phyloP scores from a whole-genome alignment of 2,329 filamentous ascomycete genomes.

The Penicillium palitans region DNA sequence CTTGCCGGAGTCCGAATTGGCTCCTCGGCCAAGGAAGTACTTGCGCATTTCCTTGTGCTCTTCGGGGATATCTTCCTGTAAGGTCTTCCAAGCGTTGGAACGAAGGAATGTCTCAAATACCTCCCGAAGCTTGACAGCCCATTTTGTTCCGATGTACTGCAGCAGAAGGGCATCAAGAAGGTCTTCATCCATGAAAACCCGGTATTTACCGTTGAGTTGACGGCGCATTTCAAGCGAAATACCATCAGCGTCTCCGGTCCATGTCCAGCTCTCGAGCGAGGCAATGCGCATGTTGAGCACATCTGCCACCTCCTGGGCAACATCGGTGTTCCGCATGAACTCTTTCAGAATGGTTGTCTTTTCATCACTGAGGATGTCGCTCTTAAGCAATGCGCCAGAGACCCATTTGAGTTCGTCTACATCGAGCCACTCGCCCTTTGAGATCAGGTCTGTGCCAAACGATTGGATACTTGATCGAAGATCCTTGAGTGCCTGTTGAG shows the following conservation, averaged over 20 bases:
- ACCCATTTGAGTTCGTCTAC: conserved; percentile 45
- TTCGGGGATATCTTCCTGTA: conserved; percentile 36
- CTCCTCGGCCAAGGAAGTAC: conserved; percentile 43
- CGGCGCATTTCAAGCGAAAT: conserved; percentile 53
- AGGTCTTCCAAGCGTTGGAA: conserved; percentile 45
- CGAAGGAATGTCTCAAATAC: conserved; percentile 41
- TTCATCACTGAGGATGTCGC: conserved; percentile 54
- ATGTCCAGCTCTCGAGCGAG: conserved; percentile 54
- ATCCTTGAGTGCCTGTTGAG: conserved; percentile 45
- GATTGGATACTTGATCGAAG: conserved; percentile 43
- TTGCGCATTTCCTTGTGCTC: conserved; percentile 45
- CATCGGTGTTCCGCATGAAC: conserved; percentile 51
- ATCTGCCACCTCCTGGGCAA: conserved; percentile 56
- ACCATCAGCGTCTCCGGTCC: conserved; percentile 43
- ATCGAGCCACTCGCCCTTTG: conserved; percentile 43
- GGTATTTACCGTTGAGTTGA: conserved; percentile 59
- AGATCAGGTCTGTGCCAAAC: conserved; percentile 37
- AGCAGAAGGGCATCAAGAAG: conserved; percentile 57
- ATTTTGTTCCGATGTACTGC: conserved; percentile 56
- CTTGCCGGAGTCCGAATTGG: conserved; percentile 15
- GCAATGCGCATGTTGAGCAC: conserved; percentile 59
- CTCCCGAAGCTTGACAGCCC: conserved; percentile 51
- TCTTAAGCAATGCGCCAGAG: conserved; percentile 52
- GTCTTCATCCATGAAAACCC: conserved; percentile 61
- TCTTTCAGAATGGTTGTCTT: conserved; percentile 54